These are phyloP conservation scores for Backusella parvicylindrica DNA, from an alignment of 192 early-diverging fungal species.

Conservation along the genomic window DNA sequence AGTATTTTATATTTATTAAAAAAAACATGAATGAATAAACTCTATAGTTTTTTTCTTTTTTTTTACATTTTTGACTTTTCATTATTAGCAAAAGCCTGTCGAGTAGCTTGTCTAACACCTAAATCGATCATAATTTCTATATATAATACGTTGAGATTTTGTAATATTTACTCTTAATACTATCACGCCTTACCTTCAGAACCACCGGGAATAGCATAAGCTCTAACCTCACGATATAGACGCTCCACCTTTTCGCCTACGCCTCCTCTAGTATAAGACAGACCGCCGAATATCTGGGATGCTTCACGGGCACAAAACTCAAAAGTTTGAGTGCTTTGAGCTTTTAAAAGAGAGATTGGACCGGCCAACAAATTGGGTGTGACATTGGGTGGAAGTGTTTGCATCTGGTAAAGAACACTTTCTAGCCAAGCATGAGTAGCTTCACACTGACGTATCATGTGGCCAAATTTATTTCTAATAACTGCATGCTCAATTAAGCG, in stretches of 20 bases:
- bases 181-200: slow-evolving; percentile 43
- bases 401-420: slow-evolving; percentile 68
- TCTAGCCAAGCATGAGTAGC: slow-evolving; percentile 84
- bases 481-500: slow-evolving; percentile 85
- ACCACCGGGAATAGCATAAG: slow-evolving; percentile 80
- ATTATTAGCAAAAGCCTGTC: slow-evolving; percentile 24
- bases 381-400: slow-evolving; percentile 54
- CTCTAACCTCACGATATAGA: slow-evolving; percentile 78
- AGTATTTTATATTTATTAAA: background rate
- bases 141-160: background rate
- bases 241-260: slow-evolving; percentile 73
- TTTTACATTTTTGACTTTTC: background rate
- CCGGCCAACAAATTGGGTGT: slow-evolving; percentile 73
- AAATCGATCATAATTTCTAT: slow-evolving; percentile 78
- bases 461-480: slow-evolving; percentile 88
- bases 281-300: slow-evolving; percentile 81
- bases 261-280: slow-evolving; percentile 69
- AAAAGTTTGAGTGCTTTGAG: slow-evolving; percentile 79
- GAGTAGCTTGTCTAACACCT: slow-evolving; percentile 71
- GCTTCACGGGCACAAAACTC: slow-evolving; percentile 87
- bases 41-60: background rate
- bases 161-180: background rate
- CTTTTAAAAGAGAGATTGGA: slow-evolving; percentile 81
- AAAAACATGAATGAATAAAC: background rate
- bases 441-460: slow-evolving; percentile 81